Conservation (phyloP, 2,329 filamentous ascomycete species). For the Trichoderma simmonsii region DNA sequence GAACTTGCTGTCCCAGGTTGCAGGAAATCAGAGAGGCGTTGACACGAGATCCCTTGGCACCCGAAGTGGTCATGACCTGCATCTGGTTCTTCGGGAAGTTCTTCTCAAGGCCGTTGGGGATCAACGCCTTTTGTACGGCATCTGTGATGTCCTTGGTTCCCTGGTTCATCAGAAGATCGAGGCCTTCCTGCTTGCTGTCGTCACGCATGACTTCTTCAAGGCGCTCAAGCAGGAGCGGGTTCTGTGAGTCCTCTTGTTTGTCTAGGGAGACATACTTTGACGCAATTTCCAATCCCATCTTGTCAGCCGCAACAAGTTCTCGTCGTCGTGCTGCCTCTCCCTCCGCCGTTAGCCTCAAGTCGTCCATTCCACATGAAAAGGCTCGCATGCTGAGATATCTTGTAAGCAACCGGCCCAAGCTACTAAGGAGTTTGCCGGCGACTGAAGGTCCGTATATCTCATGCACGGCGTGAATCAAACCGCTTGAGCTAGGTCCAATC, state of each 20-base stretch:
- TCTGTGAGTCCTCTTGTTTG: constrained; percentile 58
- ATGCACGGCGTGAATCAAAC: constrained; percentile 87
- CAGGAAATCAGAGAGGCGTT: constrained; percentile 98
- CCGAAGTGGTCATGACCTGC: constrained; percentile 97
- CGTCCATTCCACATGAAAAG: constrained; percentile 96
- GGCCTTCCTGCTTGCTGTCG: constrained; percentile 81
- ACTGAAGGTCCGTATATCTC: constrained; percentile 86
- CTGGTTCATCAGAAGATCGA: constrained; percentile 85
- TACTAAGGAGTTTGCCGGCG: constrained; percentile 84
- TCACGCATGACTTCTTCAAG: constrained; percentile 89
- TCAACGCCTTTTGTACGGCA: constrained; percentile 71
- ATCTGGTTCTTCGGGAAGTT: constrained; percentile 96
- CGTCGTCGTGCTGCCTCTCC: constrained; percentile 71
- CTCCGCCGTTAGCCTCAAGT: constrained; percentile 76
- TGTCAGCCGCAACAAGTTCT: constrained; percentile 63
- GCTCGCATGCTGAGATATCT: constrained; percentile 89
- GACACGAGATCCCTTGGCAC: constrained; percentile 87
- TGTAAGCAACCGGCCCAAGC: constrained; percentile 84
- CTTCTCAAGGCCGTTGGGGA: constrained; percentile 82
- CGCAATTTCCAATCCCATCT: constrained; percentile 74
- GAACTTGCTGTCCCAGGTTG: constrained; percentile 92
- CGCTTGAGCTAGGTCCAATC: constrained; percentile 81
- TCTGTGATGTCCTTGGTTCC: constrained; percentile 69
- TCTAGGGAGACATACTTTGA: constrained; percentile 84
- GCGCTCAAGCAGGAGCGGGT: constrained; percentile 70